phyloP scores from a whole-genome alignment of 257 asterid species.

The Solanum phureja region DNA sequence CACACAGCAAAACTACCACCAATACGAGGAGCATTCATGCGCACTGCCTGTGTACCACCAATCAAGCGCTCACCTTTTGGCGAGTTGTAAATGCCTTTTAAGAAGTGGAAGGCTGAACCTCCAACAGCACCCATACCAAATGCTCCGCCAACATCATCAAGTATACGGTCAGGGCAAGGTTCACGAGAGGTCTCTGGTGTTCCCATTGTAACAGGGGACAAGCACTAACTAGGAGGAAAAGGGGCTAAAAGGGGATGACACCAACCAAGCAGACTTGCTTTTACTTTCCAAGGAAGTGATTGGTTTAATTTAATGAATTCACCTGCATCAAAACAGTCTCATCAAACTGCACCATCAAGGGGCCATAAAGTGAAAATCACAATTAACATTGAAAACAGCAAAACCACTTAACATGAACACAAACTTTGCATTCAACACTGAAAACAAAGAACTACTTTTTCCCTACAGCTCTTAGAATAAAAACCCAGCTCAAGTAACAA shows the following conservation, averaged over 20 bases:
- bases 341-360: background rate
- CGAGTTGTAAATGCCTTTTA: constrained; percentile 27
- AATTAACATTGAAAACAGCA: background rate
- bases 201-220: constrained; percentile 5
- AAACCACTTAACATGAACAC: background rate
- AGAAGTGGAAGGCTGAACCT: constrained; percentile 26
- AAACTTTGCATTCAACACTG: background rate
- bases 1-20: constrained; percentile 29
- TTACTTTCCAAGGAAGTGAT: background rate
- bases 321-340: background rate
- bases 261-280: background rate
- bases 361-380: background rate
- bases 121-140: constrained; percentile 37
- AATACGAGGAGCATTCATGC: constrained; percentile 23
- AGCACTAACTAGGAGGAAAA: background rate
- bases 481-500: background rate
- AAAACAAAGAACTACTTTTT: background rate
- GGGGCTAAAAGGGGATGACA: background rate
- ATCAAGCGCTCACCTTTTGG: constrained; percentile 25
- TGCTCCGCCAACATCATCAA: constrained; percentile 28
- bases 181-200: constrained; percentile 25
- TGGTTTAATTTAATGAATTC: background rate
- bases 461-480: background rate
- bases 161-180: constrained; percentile 28
- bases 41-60: constrained; percentile 22